Evolutionary conservation across 345 rosid genomes (phyloP).

Genomic region (Isatis tinctoria): DNA sequence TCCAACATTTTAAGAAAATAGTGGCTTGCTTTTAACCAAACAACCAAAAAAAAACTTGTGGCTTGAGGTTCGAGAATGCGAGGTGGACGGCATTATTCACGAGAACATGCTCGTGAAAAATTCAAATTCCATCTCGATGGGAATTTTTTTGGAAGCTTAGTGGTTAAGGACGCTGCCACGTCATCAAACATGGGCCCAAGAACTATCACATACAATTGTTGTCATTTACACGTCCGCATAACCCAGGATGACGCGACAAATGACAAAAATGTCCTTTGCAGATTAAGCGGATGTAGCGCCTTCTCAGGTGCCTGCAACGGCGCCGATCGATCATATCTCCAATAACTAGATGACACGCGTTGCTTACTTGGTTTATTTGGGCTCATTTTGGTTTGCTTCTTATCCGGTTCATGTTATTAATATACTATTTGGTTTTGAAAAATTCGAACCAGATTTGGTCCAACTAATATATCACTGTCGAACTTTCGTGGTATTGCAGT

Average conservation of each 20-base stretch:
- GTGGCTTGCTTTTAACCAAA: slow-evolving; percentile 1
- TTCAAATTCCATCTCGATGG: slow-evolving; percentile 6
- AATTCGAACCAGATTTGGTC: background rate
- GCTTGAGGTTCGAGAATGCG: background rate
- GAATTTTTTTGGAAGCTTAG: background rate
- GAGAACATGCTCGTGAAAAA: slow-evolving; percentile 4
- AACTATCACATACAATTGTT: background rate
- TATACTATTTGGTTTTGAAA: background rate
- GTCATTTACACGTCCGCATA: slow-evolving; percentile 14
- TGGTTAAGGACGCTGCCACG: background rate
- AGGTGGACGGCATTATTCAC: slow-evolving; percentile 21
- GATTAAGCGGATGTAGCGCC: slow-evolving; percentile 7
- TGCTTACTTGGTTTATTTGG: background rate
- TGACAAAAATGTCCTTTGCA: slow-evolving; percentile 7
- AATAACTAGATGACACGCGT: background rate
- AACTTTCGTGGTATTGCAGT: background rate
- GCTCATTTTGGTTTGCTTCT: background rate
- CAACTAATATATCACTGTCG: background rate
- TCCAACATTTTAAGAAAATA: background rate
- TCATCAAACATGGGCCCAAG: background rate
- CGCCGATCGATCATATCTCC: background rate
- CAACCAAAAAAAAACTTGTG: background rate
- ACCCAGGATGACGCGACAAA: background rate
- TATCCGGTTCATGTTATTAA: background rate
- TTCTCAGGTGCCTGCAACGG: slow-evolving; percentile 6